Conservation (phyloP, 805 yeast species). For the Zygosaccharomyces bisporus region DNA sequence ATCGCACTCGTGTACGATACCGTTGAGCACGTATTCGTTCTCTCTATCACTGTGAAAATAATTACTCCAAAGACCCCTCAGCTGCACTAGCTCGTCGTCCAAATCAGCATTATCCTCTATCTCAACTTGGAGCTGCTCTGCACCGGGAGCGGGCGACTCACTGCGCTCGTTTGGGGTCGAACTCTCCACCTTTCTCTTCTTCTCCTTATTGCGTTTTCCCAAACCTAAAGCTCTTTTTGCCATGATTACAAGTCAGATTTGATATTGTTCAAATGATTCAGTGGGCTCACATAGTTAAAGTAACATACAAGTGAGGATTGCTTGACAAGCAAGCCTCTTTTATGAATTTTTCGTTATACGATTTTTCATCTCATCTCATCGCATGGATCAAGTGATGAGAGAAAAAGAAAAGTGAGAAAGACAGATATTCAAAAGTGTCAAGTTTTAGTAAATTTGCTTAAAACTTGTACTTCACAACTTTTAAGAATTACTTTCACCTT, state of each 20-base stretch:
- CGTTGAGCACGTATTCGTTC: conserved; percentile 65
- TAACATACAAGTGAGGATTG: too few relatives aligned
- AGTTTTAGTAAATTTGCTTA: too few relatives aligned
- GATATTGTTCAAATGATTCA: neutral
- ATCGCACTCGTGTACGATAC: conserved; percentile 91
- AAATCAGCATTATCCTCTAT: conserved; percentile 66
- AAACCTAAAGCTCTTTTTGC: conserved; percentile 66
- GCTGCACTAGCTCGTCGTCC: conserved; percentile 74
- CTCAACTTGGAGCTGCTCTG: conserved; percentile 56
- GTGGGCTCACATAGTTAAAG: neutral
- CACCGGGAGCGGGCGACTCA: conserved; percentile 24
- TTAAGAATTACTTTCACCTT: too few relatives aligned
- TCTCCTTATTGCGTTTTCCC: conserved; percentile 50
- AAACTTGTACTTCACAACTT: too few relatives aligned
- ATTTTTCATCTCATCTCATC: conserved; percentile 8
- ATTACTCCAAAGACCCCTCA: conserved; percentile 67
- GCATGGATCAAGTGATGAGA: conserved; percentile 6
- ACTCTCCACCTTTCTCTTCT: conserved; percentile 28
- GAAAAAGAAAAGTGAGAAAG: conserved; percentile 5
- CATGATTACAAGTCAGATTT: conserved; percentile 34
- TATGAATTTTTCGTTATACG: conserved; percentile 5
- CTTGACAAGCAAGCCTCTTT: neutral
- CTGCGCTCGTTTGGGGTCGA: conserved; percentile 16
- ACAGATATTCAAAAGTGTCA: too few relatives aligned
- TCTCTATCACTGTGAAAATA: conserved; percentile 55